Conservation (phyloP, 2,329 filamentous ascomycete species). For the Penicillium sclerotigenum region DNA sequence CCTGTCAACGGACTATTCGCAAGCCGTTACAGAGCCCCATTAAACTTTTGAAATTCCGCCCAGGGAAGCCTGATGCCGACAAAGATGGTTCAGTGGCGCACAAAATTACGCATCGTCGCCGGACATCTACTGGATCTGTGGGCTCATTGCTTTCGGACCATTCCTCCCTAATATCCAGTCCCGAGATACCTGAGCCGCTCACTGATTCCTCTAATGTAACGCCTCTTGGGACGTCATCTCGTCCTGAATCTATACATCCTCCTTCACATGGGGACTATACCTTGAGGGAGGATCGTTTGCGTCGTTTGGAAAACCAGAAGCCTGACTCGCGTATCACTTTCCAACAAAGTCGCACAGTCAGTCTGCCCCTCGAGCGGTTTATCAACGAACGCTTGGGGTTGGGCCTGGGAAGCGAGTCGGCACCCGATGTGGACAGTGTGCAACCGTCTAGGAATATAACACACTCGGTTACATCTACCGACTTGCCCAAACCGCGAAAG, state of each 20-base stretch:
- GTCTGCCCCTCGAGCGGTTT: slow-evolving; percentile 40
- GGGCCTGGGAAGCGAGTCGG: slow-evolving; percentile 22
- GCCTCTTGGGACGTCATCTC: slow-evolving; percentile 23
- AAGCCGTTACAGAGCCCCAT: slow-evolving; percentile 35
- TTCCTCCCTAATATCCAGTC: slow-evolving; percentile 32
- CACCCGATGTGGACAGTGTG: slow-evolving; percentile 10
- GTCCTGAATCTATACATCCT: slow-evolving; percentile 14
- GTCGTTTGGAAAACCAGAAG: slow-evolving; percentile 28
- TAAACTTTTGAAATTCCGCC: slow-evolving; percentile 29
- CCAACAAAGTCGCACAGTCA: slow-evolving; percentile 33
- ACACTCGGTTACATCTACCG: slow-evolving; percentile 26
- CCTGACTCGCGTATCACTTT: slow-evolving; percentile 21
- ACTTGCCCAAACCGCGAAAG: slow-evolving; percentile 12
- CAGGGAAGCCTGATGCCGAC: slow-evolving; percentile 21
- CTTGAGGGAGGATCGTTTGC: slow-evolving; percentile 32
- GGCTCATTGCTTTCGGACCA: slow-evolving; percentile 32
- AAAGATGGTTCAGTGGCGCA: slow-evolving; percentile 15
- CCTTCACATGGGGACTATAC: slow-evolving; percentile 26
- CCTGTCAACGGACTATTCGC: slow-evolving; percentile 11
- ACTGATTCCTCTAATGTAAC: slow-evolving; percentile 30
- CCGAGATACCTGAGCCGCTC: slow-evolving; percentile 25
- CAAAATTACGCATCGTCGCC: slow-evolving; percentile 17
- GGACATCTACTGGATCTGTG: slow-evolving; percentile 30
- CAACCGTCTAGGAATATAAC: slow-evolving; percentile 13
- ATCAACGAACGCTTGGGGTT: slow-evolving; percentile 39